phyloP scores from a whole-genome alignment of 768 basidiomycete species.

The Suillus decipiens region DNA sequence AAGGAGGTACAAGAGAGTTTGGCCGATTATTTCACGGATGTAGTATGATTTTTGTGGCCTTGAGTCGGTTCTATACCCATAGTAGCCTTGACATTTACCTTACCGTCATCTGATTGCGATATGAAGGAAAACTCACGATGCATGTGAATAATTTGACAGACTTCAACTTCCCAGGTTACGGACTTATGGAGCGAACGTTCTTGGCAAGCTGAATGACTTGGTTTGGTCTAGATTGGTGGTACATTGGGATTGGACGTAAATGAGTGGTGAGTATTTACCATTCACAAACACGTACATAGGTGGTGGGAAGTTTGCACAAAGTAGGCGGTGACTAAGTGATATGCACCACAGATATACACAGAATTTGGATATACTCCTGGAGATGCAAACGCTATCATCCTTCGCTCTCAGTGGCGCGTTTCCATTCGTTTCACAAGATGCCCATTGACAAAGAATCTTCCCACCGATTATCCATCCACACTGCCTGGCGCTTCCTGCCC shows the following conservation, averaged over 20 bases:
- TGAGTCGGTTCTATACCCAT: background rate
- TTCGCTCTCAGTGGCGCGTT: background rate
- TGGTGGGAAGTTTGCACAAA: too few relatives aligned
- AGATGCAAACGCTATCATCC: background rate
- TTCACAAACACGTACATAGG: too few relatives aligned
- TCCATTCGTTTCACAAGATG: constrained; percentile 41
- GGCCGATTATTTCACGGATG: constrained; percentile 49
- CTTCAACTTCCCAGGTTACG: background rate
- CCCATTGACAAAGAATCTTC: constrained; percentile 41
- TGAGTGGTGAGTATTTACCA: background rate
- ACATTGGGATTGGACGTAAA: background rate
- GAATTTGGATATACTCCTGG: background rate
- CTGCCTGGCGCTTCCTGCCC: constrained; percentile 37
- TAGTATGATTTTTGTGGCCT: constrained; percentile 22
- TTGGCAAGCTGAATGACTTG: background rate
- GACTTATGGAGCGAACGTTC: background rate
- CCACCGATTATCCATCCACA: constrained; percentile 40
- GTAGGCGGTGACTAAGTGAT: too few relatives aligned
- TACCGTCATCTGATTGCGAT: background rate
- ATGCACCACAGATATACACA: background rate
- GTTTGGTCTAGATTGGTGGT: background rate
- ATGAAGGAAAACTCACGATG: background rate
- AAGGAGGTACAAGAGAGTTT: constrained; percentile 49
- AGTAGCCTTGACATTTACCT: background rate
- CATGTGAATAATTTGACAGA: background rate